These are phyloP conservation scores for Fusarium duplospermum DNA, from an alignment of 2,329 filamentous ascomycete species.

Conservation along the genomic window DNA sequence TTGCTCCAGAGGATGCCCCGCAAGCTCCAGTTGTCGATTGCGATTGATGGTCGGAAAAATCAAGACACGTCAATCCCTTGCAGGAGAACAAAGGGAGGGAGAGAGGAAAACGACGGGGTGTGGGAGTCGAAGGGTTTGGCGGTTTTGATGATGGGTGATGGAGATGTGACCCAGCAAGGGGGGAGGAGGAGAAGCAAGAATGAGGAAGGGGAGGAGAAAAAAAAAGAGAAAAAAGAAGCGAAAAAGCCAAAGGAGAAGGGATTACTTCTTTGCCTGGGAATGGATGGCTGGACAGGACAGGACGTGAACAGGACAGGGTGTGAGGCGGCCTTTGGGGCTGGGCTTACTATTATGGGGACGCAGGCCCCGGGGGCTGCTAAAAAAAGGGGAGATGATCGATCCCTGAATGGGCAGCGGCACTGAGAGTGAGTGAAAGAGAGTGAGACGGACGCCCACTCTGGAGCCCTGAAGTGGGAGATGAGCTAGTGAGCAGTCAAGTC, in stretches of 20 bases:
- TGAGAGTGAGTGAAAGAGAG: background rate
- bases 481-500: background rate
- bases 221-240: slow-evolving; percentile 10
- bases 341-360: slow-evolving; percentile 29
- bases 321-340: slow-evolving; percentile 37
- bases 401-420: slow-evolving; percentile 1
- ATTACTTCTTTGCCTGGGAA: slow-evolving; percentile 23
- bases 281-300: slow-evolving; percentile 5
- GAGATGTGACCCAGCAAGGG: slow-evolving; percentile 2
- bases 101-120: background rate
- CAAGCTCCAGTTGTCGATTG: slow-evolving; percentile 36
- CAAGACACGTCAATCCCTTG: slow-evolving; percentile 35
- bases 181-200: slow-evolving; percentile 6
- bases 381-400: slow-evolving; percentile 16
- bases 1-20: slow-evolving; percentile 36
- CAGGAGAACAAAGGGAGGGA: slow-evolving; percentile 6
- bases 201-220: slow-evolving; percentile 22
- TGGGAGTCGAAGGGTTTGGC: slow-evolving; percentile 5
- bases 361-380: background rate
- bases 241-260: slow-evolving; percentile 31
- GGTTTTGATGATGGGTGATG: slow-evolving; percentile 19
- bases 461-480: background rate
- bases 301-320: slow-evolving; percentile 21
- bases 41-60: slow-evolving; percentile 16
- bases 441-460: slow-evolving; percentile 1